A percentile compares a stretch with the other conserved stretches of the same genome.
These are phyloP conservation scores for Herpetospermum pedunculosum DNA, from an alignment of 306 rosid species.

Conservation along the genomic window DNA sequence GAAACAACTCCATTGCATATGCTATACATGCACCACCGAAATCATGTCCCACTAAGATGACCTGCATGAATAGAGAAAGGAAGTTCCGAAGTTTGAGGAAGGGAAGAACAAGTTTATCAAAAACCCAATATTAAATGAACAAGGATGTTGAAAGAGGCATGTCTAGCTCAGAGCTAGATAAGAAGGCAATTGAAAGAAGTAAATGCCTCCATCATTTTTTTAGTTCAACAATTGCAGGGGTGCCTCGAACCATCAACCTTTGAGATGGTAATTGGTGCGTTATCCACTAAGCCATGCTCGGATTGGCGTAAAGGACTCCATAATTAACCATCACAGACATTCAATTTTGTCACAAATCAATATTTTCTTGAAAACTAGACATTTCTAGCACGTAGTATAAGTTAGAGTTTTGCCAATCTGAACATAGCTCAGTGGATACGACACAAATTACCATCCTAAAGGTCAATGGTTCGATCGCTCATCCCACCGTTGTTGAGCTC, in stretches of 20 bases:
- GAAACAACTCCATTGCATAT: constrained; percentile 77
- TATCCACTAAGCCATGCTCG: no score
- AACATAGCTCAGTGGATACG: no score
- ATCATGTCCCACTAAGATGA: constrained; percentile 94
- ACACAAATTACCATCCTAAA: no score
- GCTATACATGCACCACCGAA: constrained; percentile 91
- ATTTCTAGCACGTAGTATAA: background rate
- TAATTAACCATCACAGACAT: background rate
- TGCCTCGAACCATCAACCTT: no score
- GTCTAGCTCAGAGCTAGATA: background rate
- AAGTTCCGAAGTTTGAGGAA: constrained; percentile 3
- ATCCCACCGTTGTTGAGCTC: no score
- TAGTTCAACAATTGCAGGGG: no score
- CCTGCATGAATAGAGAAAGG: constrained; percentile 32
- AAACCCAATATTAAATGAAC: background rate
- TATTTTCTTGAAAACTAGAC: background rate
- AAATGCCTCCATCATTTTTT: background rate
- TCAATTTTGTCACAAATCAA: background rate
- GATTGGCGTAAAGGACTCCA: no score
- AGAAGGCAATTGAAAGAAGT: background rate
- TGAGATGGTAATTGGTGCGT: no score
- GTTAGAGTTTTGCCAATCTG: background rate
- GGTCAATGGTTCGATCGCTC: no score
- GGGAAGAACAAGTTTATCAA: background rate
- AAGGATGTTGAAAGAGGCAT: background rate